A percentile compares a stretch with the other conserved stretches of the same genome.
Evolutionary conservation across 2,329 filamentous ascomycete genomes (phyloP).

Genomic region (Botrytis fragariae): DNA sequence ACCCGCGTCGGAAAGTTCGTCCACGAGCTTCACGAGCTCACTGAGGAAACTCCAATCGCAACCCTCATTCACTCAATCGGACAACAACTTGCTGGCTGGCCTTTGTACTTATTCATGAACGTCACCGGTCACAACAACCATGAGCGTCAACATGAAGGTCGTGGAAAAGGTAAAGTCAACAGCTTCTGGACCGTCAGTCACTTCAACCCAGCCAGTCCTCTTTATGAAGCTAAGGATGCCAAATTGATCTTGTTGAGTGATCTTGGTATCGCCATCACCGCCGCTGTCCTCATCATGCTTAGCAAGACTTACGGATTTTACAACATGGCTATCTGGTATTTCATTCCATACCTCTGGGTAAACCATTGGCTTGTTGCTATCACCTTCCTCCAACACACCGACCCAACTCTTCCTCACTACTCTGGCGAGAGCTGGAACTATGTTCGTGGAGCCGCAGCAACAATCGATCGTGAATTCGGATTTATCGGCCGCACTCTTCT

Average conservation of each 20-base stretch:
- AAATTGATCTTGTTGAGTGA: constrained; percentile 85
- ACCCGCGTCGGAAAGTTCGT: constrained; percentile 67
- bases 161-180: constrained; percentile 88
- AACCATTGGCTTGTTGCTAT: constrained; percentile 99
- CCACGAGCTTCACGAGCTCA: constrained; percentile 83
- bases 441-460: constrained; percentile 87
- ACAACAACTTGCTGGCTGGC: constrained; percentile 93
- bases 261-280: constrained; percentile 64
- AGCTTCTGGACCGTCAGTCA: constrained; percentile 88
- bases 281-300: constrained; percentile 60
- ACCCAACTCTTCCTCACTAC: constrained; percentile 92
- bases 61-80: constrained; percentile 71
- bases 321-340: constrained; percentile 94
- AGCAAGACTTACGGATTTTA: constrained; percentile 75
- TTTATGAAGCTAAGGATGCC: constrained; percentile 90
- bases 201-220: constrained; percentile 81
- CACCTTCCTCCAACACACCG: constrained; percentile 96
- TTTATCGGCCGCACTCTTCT: constrained; percentile 68
- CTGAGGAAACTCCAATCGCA: constrained; percentile 89
- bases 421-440: constrained; percentile 84
- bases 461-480: constrained; percentile 95
- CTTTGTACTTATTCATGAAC: constrained; percentile 85
- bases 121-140: constrained; percentile 97
- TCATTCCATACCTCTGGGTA: constrained; percentile 92
- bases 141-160: constrained; percentile 85